Base-by-base conservation (phyloP, 164 flowering plant genomes). In the Hamamelis virginiana region DNA sequence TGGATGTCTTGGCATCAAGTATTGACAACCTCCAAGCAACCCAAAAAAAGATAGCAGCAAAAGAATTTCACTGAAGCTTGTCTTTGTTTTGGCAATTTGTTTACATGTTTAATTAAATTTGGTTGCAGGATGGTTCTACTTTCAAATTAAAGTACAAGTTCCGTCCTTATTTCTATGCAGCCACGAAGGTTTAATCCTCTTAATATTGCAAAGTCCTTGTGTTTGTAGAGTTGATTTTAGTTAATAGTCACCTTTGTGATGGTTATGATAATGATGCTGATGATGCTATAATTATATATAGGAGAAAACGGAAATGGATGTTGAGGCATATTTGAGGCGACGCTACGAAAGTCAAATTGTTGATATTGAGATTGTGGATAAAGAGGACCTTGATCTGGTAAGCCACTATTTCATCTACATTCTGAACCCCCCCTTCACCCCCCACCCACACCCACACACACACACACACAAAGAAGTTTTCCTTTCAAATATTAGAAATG, bases 331-430 rank as follows among this genome's bases (percentile, higher is more conserved):
- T 72, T 75, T 95, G 72, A 87, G 89, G 56, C 74, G 98, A 63
- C 89, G 91, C 1, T 92, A 92, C 71, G 92, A 95, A 79, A 86
- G 81, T 56, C 87, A 90, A 64, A 83, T 91, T 76, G 88, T 86
- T 43, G 83, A 87, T 50, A 80, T 91, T 64, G 88, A 89, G 67
- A 87, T 91, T 67, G 57, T 92, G 59, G 90, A 86, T 48, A 95
- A 95, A 72, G 99, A 95, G 73, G 97, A 95, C 72, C 91, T 95
- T 64, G 78, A 83, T 79, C 86, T 95, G 52, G 98, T 94, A 75
- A 82, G 82, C 47, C 45, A 59, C 15, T 22, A 25, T 64, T 19
- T 5, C 38, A 28, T 59, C 14, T 22, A 8, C 52, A 3, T 53
- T 13, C 18, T 18, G 21, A 68, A 2, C 6, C 41, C 41, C 6